Evolutionary conservation across 192 early-diverging fungal genomes (phyloP), one percentile per base, ranked within the genome.

Genomic region (Coemansia sp.): DNA sequence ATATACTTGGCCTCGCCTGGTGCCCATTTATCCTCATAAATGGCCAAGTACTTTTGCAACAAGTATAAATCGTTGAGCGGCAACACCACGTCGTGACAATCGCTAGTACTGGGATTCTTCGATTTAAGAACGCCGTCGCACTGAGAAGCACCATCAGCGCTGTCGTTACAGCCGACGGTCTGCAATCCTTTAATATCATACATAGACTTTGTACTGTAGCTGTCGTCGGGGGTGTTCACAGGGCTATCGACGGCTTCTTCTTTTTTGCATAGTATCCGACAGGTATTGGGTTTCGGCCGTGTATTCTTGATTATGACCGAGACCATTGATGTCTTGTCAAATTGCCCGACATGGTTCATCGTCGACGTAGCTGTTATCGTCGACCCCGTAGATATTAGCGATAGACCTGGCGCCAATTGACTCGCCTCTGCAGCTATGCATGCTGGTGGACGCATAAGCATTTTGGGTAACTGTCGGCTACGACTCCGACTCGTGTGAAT

Each of bases 11-110:
- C 13, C 65, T 81, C 79, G 20, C 52, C 71, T 0, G 71, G 42
- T 15, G 60, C 46, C 80, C 80, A 82, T 24, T 75, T 69, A 33
- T 82, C 75, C 66, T 68, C 57, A 47, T 82, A 82, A 69, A 77
- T 57, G 11, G 41, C 47, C 43, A 82, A 72, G 63, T 82, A 82
- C 66, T 82, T 82, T 72, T 82, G 80, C 66, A 82, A 65, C 71
- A 82, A 10, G 57, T 82, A 82, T 69, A 82, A 70, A 66, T 82
- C 80, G 47, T 82, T 82, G 42, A 82, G 66, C 29, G 75, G 68
- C 67, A 82, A 42, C 5, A 63, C 52, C 3, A 82, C 75, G 18
- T 66, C 68, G 22, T 36, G 51, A 24, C 67, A 41, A 43, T 60
- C 52, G 15, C 61, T 9, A 38, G 8, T 38, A 7, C 59, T 68